These are phyloP conservation scores for Colletotrichum tropicicola DNA, from an alignment of 2,329 filamentous ascomycete species.

Conservation along the genomic window DNA sequence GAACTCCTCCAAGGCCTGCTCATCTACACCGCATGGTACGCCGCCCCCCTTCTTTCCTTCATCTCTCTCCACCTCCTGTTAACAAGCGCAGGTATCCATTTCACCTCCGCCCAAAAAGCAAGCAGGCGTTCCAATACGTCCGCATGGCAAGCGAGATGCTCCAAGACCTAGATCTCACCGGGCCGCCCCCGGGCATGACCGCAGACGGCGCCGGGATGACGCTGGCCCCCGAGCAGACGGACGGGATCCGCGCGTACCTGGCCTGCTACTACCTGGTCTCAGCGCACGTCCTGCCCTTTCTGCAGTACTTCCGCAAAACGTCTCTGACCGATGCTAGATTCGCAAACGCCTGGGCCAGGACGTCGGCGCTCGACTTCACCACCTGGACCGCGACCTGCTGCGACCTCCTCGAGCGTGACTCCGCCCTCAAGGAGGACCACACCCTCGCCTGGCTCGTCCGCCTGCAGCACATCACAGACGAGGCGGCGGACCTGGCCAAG, in stretches of 20 bases:
- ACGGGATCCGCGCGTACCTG: slow-evolving; percentile 56
- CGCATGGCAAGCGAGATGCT: slow-evolving; percentile 61
- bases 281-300: slow-evolving; percentile 42
- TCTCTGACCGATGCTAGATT: slow-evolving; percentile 41
- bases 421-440: slow-evolving; percentile 48
- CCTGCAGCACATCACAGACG: slow-evolving; percentile 49
- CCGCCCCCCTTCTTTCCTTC: not conserved
- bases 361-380: slow-evolving; percentile 44
- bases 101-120: slow-evolving; percentile 61
- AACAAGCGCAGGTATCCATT: slow-evolving; percentile 59
- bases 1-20: slow-evolving; percentile 66
- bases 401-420: slow-evolving; percentile 50
- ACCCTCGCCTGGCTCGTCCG: slow-evolving; percentile 54
- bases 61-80: not conserved
- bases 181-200: slow-evolving; percentile 41
- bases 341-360: slow-evolving; percentile 47
- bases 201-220: not conserved
- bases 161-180: slow-evolving; percentile 58
- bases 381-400: slow-evolving; percentile 55
- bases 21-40: slow-evolving; percentile 66
- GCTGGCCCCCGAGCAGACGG: slow-evolving; percentile 43
- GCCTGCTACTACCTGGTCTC: slow-evolving; percentile 53
- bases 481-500: slow-evolving; percentile 44
- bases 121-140: slow-evolving; percentile 58
- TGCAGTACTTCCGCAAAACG: slow-evolving; percentile 25